Conservation (phyloP, 2,329 filamentous ascomycete genomes). For the Coniochaeta sp. region DNA sequence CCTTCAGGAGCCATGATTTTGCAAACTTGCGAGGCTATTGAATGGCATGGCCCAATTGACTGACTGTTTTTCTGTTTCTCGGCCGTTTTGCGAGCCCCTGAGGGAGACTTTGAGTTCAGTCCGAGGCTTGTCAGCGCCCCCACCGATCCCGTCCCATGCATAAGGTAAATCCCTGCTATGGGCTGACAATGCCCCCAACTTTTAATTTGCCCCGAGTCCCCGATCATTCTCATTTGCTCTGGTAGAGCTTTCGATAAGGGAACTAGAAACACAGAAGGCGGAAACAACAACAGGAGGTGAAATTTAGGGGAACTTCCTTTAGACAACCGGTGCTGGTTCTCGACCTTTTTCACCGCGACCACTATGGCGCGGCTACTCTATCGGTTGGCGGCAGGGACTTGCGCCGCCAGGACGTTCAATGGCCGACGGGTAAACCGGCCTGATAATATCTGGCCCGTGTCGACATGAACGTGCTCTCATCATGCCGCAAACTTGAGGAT, state of each 20-base stretch:
- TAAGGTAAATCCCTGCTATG: not conserved
- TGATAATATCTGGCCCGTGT: not conserved
- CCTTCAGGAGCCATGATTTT: no score
- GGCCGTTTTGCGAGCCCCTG: no score
- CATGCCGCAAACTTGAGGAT: not conserved
- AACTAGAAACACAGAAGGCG: not conserved
- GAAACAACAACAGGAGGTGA: not conserved
- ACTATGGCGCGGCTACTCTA: not conserved
- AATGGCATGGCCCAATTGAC: no score
- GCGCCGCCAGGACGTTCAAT: not conserved
- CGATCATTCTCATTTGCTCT: not conserved
- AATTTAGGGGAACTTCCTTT: not conserved
- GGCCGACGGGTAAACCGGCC: not conserved
- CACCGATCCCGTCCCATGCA: not conserved
- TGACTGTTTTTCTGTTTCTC: no score
- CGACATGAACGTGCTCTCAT: not conserved
- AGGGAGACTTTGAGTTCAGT: no score
- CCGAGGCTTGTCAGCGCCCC: no score
- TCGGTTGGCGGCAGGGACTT: not conserved
- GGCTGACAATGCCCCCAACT: not conserved
- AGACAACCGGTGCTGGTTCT: not conserved
- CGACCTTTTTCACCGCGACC: not conserved
- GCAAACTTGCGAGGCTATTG: no score
- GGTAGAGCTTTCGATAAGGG: not conserved
- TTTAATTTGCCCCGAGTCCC: not conserved